Percentiles rank a stretch among this genome's conserved stretches.
Evolutionary conservation across 1,284 basidiomycete genomes (phyloP).

Genomic region (Erythrobasidium hasegawianum): DNA sequence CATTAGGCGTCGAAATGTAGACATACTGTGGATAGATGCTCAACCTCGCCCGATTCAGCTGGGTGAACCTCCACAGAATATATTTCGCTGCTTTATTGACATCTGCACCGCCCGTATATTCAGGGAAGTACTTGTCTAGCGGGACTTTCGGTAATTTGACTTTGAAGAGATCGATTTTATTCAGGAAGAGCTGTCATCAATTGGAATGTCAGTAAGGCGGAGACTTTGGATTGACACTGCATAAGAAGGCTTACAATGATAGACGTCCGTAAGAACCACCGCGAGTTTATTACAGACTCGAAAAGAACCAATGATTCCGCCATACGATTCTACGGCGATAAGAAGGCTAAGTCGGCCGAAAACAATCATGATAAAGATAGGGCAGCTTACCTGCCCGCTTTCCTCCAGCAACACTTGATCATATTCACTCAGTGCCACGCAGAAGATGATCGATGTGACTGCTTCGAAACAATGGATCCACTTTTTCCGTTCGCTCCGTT

Average conservation of each 20-base stretch:
- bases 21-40: constrained; percentile 77
- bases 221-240: background rate
- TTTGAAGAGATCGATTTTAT: constrained; percentile 61
- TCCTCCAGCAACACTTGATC: constrained; percentile 93
- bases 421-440: constrained; percentile 80
- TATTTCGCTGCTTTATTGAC: constrained; percentile 98
- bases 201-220: background rate
- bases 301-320: constrained; percentile 87
- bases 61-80: constrained; percentile 94
- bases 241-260: constrained; percentile 39
- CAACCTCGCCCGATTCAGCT: constrained; percentile 80
- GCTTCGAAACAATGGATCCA: constrained; percentile 53
- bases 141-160: constrained; percentile 81
- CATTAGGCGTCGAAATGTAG: too few species aligned
- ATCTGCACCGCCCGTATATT: constrained; percentile 81
- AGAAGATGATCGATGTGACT: constrained; percentile 74
- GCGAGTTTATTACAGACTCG: constrained; percentile 93
- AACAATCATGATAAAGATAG: too few species aligned
- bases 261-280: constrained; percentile 85
- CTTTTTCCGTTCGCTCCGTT: constrained; percentile 81
- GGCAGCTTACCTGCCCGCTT: constrained; percentile 66
- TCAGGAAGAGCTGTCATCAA: constrained; percentile 46
- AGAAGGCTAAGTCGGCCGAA: constrained; percentile 54
- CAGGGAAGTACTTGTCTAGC: constrained; percentile 83
- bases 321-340: constrained; percentile 78